phyloP scores from a whole-genome alignment of 1,284 basidiomycete genomes.

The Papiliotrema nemorosa region DNA sequence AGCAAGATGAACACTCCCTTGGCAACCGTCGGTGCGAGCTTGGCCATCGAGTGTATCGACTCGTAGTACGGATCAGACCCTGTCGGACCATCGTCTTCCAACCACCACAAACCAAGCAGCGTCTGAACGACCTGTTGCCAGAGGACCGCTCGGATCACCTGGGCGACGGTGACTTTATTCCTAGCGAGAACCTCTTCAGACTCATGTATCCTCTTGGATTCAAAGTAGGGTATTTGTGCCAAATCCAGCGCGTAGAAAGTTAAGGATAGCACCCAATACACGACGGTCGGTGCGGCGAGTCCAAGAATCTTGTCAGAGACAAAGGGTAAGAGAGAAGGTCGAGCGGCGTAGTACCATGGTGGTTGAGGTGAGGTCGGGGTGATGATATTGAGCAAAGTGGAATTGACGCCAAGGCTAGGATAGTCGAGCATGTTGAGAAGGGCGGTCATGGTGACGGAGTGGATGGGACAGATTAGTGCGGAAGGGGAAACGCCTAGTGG shows the following conservation, averaged over 20 bases:
- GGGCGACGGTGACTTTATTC: constrained; percentile 68
- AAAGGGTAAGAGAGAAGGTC: constrained; percentile 56
- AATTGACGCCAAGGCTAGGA: constrained; percentile 20
- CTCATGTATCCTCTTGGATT: constrained; percentile 84
- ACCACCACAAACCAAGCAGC: constrained; percentile 63
- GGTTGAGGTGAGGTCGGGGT: constrained; percentile 35
- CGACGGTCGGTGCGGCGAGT: constrained; percentile 68
- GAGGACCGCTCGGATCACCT: constrained; percentile 76
- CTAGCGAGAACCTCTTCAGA: constrained; percentile 70
- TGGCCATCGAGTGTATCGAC: too few species aligned
- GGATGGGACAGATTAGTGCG: neutral
- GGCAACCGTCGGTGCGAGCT: constrained; percentile 51
- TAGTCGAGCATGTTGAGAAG: constrained; percentile 1
- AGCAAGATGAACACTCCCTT: constrained; percentile 52
- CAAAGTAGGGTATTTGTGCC: constrained; percentile 70
- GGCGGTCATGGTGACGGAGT: neutral
- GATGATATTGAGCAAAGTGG: constrained; percentile 36
- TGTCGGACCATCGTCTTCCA: constrained; percentile 56
- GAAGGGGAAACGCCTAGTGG: neutral
- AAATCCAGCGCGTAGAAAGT: constrained; percentile 79
- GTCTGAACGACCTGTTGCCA: constrained; percentile 87
- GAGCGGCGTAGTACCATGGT: constrained; percentile 61
- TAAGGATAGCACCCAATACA: constrained; percentile 83
- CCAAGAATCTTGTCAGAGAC: constrained; percentile 72
- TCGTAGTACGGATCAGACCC: constrained; percentile 38